A percentile compares a stretch with the other conserved stretches of the same genome.
Conservation (phyloP, 106 monocot genomes). For the Apostasia ramifera region DNA sequence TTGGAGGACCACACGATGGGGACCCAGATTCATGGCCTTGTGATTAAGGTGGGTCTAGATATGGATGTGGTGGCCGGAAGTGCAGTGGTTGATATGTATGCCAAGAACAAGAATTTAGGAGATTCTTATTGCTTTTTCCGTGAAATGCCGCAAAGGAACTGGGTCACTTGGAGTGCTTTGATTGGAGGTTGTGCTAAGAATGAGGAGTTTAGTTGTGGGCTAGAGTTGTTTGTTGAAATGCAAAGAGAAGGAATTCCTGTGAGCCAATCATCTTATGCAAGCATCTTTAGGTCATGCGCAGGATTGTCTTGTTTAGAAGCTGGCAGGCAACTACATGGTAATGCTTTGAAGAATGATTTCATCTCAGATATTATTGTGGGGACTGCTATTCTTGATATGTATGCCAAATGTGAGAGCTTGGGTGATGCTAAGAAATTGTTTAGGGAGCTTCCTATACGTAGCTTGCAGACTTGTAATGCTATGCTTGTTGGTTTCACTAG, state of each 20-base stretch:
- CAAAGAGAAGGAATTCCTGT: conserved; percentile 32
- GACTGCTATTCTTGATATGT: conserved; percentile 84
- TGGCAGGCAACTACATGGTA: conserved; percentile 64
- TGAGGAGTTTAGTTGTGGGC: conserved; percentile 23
- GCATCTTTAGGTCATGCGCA: conserved; percentile 70
- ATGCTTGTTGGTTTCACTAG: conserved; percentile 61
- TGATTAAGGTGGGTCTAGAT: conserved; percentile 33
- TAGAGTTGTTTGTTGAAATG: conserved; percentile 63
- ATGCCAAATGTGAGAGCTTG: conserved; percentile 41
- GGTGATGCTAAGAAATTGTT: conserved; percentile 51
- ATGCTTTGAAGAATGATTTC: conserved; percentile 68
- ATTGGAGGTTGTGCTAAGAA: conserved; percentile 77
- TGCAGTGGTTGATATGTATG: conserved; percentile 77
- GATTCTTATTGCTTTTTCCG: conserved; percentile 46
- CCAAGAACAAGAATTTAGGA: conserved; percentile 43
- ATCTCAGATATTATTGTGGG: conserved; percentile 64
- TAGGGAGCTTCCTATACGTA: conserved; percentile 28
- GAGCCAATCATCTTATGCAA: conserved; percentile 81
- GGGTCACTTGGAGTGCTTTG: conserved; percentile 76
- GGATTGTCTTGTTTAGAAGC: conserved; percentile 19
- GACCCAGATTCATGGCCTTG: conserved; percentile 39
- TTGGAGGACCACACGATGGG: conserved; percentile 28
- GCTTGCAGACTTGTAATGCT: conserved; percentile 70
- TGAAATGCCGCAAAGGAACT: conserved; percentile 55
- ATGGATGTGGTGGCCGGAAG: conserved; percentile 46